These are phyloP conservation scores for Metschnikowia drakensbergensis DNA, from an alignment of 805 yeast species.

Conservation along the genomic window DNA sequence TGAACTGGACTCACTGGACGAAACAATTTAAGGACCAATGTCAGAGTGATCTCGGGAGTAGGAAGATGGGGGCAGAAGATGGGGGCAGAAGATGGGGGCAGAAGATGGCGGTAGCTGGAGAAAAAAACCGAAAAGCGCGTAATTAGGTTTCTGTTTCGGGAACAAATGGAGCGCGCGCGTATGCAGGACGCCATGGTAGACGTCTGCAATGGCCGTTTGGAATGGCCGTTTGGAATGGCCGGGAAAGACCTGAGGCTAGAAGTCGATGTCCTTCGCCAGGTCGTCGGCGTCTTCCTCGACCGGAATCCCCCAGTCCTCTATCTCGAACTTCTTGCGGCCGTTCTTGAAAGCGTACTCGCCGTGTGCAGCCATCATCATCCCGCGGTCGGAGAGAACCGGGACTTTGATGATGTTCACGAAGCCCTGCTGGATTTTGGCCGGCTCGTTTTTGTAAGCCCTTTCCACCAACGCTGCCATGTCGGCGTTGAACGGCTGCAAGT, in stretches of 20 bases:
- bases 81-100: background rate
- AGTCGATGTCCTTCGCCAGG: constrained; percentile 31
- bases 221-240: no score
- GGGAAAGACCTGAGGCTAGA: constrained; percentile 12
- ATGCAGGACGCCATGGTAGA: background rate
- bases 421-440: constrained; percentile 80
- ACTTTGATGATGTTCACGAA: constrained; percentile 70
- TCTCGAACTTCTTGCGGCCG: constrained; percentile 77
- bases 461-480: constrained; percentile 65
- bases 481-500: constrained; percentile 78
- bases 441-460: constrained; percentile 65
- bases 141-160: constrained; percentile 26
- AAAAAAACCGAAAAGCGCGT: constrained; percentile 1
- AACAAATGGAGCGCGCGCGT: constrained; percentile 15
- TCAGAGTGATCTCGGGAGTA: background rate
- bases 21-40: background rate
- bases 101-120: background rate
- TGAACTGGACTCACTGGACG: no score
- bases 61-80: background rate
- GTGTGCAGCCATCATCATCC: constrained; percentile 69
- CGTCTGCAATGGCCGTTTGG: no score
- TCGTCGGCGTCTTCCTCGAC: constrained; percentile 63
- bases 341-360: constrained; percentile 85
- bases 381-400: constrained; percentile 69
- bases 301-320: constrained; percentile 96